Evolutionary conservation across 345 rosid species (phyloP).

Genomic region (Microthlaspi erraticum): DNA sequence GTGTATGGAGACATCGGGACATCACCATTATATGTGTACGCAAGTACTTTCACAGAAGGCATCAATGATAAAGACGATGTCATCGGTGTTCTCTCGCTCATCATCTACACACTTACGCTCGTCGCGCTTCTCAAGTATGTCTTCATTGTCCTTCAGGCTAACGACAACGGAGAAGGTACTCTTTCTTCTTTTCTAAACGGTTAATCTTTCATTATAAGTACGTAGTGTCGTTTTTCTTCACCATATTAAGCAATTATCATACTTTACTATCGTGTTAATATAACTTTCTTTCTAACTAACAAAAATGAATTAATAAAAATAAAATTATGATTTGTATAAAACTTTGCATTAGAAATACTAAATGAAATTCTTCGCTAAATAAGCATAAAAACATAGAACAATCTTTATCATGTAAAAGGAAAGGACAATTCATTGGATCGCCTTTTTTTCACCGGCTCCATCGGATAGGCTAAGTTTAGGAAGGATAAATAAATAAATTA

Average conservation of each 20-base stretch:
- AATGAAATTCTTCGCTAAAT: no score
- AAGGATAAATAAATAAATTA: background rate
- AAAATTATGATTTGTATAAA: background rate
- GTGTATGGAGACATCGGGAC: constrained; percentile 85
- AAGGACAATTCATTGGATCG: background rate
- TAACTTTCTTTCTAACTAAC: background rate
- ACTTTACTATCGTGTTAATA: background rate
- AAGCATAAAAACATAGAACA: background rate
- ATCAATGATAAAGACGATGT: constrained; percentile 55
- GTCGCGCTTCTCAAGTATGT: constrained; percentile 68
- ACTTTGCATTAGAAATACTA: no score
- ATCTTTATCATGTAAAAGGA: background rate
- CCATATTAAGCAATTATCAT: no score
- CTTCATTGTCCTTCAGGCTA: constrained; percentile 71
- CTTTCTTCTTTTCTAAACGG: background rate
- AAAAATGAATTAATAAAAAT: background rate
- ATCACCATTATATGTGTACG: constrained; percentile 71
- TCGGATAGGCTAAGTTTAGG: no score
- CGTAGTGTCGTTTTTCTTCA: background rate
- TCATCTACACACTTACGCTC: constrained; percentile 64
- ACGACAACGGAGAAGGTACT: constrained; percentile 83
- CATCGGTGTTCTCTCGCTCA: constrained; percentile 69
- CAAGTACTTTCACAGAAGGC: constrained; percentile 60
- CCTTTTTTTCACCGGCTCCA: no score
- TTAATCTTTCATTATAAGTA: background rate